Evolutionary conservation across 2,329 filamentous ascomycete species (phyloP).

Genomic region (Colletotrichum sublineola): DNA sequence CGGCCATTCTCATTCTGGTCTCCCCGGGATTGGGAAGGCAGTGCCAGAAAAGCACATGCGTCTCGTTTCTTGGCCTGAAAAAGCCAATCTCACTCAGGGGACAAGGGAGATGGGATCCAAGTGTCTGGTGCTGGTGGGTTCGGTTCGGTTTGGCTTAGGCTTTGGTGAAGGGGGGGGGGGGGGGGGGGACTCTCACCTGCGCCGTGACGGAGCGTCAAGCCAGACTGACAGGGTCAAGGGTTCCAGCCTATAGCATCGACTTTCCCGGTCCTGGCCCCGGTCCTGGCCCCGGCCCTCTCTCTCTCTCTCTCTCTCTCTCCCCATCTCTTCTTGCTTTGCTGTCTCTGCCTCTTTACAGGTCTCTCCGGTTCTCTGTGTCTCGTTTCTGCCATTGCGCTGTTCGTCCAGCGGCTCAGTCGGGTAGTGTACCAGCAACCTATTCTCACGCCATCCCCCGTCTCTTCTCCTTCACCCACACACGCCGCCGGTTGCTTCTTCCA

Average conservation of each 20-base stretch:
- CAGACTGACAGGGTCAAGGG: slow-evolving; percentile 24
- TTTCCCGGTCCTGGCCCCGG: slow-evolving; percentile 6
- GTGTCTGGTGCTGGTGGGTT: slow-evolving; percentile 34
- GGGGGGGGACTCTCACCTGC: slow-evolving; percentile 26
- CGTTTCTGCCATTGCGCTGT: slow-evolving; percentile 8
- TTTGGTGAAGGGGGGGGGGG: neutral
- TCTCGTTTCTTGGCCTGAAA: slow-evolving; percentile 25
- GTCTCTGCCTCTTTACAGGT: slow-evolving; percentile 11
- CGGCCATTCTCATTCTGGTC: slow-evolving; percentile 23
- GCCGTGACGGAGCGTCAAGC: slow-evolving; percentile 14
- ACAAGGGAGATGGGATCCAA: slow-evolving; percentile 34
- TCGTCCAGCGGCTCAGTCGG: neutral
- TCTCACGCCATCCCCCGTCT: slow-evolving; percentile 29
- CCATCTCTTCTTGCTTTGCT: slow-evolving; percentile 3
- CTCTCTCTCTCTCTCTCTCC: slow-evolving; percentile 8
- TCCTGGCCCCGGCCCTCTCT: neutral
- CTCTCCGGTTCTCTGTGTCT: slow-evolving; percentile 21
- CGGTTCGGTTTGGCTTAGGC: neutral
- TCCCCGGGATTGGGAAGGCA: slow-evolving; percentile 10
- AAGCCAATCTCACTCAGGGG: slow-evolving; percentile 36
- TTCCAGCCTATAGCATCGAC: slow-evolving; percentile 24
- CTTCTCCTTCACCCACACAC: slow-evolving; percentile 29
- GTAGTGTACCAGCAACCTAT: neutral
- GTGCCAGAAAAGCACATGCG: slow-evolving; percentile 27
- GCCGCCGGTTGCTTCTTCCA: slow-evolving; percentile 38